Evolutionary conservation across 305 asterid genomes (phyloP), one percentile per base, ranked within the genome.

Genomic region (Coffea humblotiana): DNA sequence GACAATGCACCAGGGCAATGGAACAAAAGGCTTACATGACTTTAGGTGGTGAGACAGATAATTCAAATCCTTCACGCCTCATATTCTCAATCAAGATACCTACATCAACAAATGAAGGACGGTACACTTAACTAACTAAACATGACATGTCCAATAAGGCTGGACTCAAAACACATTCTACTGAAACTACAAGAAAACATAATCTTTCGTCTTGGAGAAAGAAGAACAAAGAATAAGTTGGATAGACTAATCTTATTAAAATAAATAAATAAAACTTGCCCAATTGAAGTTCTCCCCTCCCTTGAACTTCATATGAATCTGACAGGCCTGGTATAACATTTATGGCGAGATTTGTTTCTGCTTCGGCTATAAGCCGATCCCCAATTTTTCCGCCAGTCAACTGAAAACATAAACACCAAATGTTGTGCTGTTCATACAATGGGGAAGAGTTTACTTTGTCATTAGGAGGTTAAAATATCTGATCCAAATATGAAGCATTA

Each of bases 261-360:
- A 61, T 23, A 19, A 23, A 19, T 11, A 75, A n/a, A 61, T 37
- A 71, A 71, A 82, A 67, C 91, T 83, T 83, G 94, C 99, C 99
- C 87, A 96, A 88, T 79, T 96, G 99, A 89, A 96, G 98, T 89
- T 96, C 99, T 86, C 99, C 99, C 88, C 99, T 89, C 82, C 99
- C 99, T 85, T 94, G 99, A 87, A 96, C 99, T 91, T 96, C 99
- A 91, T 88, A 94, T 69, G 99, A 91, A 61, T 96, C 99, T 8
- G 99, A 90, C 81, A 91, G 84, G 71, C 95, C 92, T 74, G 98
- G 98, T 75, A 96, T 90, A 77, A 96, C 98, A 85, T 93, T 94
- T 84, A 96, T 91, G 51, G 99, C 96, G 71, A 96, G 97, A 87
- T 94, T 96, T 66, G 97, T 94, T 89, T 94, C 99, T 86, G 98